Evolutionary conservation across 2,329 filamentous ascomycete species (phyloP).

Genomic region (Plectosphaerella cucumerina): DNA sequence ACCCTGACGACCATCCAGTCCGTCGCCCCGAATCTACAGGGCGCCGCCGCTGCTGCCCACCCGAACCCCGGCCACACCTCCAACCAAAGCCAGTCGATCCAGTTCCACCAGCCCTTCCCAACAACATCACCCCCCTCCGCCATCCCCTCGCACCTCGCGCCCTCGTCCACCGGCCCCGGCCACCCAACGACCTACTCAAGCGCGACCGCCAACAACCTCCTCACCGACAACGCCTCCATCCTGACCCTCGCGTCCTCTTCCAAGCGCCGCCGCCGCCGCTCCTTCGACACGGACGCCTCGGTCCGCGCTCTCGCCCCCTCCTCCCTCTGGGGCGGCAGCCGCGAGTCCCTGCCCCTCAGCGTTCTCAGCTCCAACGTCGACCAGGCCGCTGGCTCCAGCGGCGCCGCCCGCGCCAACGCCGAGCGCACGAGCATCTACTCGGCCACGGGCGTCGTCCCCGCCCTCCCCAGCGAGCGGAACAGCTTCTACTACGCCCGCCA

Average conservation of each 20-base stretch:
- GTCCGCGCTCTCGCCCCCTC: constrained; percentile 80
- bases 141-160: constrained; percentile 65
- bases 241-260: constrained; percentile 79
- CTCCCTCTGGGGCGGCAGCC: constrained; percentile 76
- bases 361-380: constrained; percentile 71
- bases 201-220: constrained; percentile 77
- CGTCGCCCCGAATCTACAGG: constrained; percentile 52
- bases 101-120: constrained; percentile 64
- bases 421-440: constrained; percentile 83
- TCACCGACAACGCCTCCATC: constrained; percentile 83
- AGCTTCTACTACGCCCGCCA: constrained; percentile 70
- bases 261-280: constrained; percentile 71
- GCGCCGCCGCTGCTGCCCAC: constrained; percentile 27
- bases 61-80: constrained; percentile 35
- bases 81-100: constrained; percentile 35
- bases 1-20: constrained; percentile 78
- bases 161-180: constrained; percentile 33
- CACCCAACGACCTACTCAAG: constrained; percentile 69
- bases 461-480: constrained; percentile 70
- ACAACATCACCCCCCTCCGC: constrained; percentile 63
- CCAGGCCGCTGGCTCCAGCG: constrained; percentile 31
- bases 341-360: constrained; percentile 74
- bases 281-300: constrained; percentile 81
- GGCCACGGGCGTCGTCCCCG: constrained; percentile 62
- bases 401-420: constrained; percentile 37